Evolutionary conservation across 371 early-diverging fungal genomes (phyloP).

Genomic region (Mucor circinelloides): DNA sequence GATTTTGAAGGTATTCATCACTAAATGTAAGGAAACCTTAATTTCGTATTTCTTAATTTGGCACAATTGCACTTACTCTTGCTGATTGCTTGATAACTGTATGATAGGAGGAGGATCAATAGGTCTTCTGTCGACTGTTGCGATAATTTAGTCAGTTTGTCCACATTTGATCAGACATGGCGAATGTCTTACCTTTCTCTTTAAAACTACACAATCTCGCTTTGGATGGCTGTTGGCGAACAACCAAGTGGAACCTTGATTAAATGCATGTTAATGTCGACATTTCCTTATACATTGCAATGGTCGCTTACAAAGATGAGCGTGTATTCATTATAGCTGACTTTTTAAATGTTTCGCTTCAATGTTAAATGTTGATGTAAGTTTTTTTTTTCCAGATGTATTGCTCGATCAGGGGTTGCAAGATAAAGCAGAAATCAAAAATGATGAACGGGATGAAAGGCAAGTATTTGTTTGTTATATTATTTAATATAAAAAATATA

Average conservation of each 20-base stretch:
- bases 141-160: conserved; percentile 3
- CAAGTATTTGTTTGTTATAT: background rate
- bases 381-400: background rate
- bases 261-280: background rate
- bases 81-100: conserved; percentile 27
- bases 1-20: conserved; percentile 29
- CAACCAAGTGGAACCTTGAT: conserved; percentile 30
- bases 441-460: background rate
- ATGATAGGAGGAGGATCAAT: conserved; percentile 56
- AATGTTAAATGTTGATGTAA: background rate
- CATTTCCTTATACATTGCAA: background rate
- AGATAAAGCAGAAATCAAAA: background rate
- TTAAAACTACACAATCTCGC: conserved; percentile 61
- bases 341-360: background rate
- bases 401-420: background rate
- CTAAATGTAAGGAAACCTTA: conserved; percentile 4
- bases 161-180: background rate
- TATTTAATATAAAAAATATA: background rate
- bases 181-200: conserved; percentile 48
- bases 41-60: conserved; percentile 4
- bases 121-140: conserved; percentile 49
- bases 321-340: background rate
- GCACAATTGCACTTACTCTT: conserved; percentile 10
- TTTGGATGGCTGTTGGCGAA: conserved; percentile 58
- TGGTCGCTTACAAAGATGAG: background rate